Conservation (phyloP, 192 early-diverging fungal genomes). For the Umbelopsis sp. region DNA sequence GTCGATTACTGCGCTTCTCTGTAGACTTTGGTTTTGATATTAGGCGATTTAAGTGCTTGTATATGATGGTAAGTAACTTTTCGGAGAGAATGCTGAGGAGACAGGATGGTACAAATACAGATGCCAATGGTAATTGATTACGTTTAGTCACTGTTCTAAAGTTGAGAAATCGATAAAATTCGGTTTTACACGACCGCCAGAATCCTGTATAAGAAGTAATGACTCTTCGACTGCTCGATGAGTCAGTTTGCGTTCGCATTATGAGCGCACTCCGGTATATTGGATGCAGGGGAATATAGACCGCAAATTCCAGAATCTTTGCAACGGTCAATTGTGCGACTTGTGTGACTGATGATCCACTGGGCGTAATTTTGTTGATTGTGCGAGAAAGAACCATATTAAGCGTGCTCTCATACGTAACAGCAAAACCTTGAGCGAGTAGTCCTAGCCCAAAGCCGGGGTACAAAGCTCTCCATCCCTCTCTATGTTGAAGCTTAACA, state of each 20-base stretch:
- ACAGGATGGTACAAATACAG: slow-evolving; percentile 37
- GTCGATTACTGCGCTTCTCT: not conserved
- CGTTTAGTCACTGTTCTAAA: not conserved
- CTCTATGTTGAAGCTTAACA: not conserved
- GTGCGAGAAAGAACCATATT: not conserved
- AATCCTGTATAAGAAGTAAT: slow-evolving; percentile 20
- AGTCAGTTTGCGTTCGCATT: slow-evolving; percentile 30
- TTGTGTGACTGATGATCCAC: not conserved
- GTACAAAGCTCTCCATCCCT: slow-evolving; percentile 33
- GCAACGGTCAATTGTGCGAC: not conserved
- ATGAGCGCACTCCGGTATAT: slow-evolving; percentile 37
- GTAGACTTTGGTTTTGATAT: not conserved
- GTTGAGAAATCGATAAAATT: slow-evolving; percentile 21
- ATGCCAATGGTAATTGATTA: slow-evolving; percentile 2
- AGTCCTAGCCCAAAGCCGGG: slow-evolving; percentile 41
- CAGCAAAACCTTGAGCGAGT: slow-evolving; percentile 31
- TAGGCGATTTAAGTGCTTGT: slow-evolving; percentile 21
- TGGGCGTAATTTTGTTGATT: not conserved
- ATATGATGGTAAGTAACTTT: slow-evolving; percentile 27
- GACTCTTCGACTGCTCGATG: slow-evolving; percentile 1
- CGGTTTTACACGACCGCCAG: slow-evolving; percentile 21
- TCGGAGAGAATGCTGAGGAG: slow-evolving; percentile 29
- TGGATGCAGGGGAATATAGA: slow-evolving; percentile 35
- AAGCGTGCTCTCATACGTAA: slow-evolving; percentile 27
- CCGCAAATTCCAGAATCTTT: slow-evolving; percentile 10